Evolutionary conservation across 257 asterid genomes (phyloP).

Genomic region (Solanum paucissectum): DNA sequence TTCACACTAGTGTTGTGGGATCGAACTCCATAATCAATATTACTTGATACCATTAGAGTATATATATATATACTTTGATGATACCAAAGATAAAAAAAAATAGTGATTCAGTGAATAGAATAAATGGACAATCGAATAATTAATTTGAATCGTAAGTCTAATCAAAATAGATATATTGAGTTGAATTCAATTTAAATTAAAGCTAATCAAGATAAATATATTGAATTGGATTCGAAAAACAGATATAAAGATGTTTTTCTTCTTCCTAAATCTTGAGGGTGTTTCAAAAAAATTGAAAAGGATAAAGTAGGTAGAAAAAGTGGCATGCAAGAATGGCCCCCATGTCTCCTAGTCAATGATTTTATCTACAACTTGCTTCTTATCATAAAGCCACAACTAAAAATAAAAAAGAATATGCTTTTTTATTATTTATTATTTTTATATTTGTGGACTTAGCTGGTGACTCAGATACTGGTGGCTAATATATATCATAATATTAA

Average conservation of each 20-base stretch:
- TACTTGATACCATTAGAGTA: not conserved
- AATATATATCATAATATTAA: not conserved
- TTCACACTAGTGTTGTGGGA: not conserved
- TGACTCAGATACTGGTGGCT: constrained; percentile 46
- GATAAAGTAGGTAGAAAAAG: not conserved
- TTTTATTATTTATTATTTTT: not conserved
- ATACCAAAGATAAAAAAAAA: too few relatives aligned
- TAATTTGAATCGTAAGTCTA: too few relatives aligned
- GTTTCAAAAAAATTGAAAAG: not conserved
- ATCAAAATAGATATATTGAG: too few relatives aligned
- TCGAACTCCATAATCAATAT: not conserved
- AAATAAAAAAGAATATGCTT: not conserved
- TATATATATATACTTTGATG: too few relatives aligned
- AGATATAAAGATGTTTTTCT: not conserved
- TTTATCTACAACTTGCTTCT: not conserved
- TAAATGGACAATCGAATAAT: too few relatives aligned
- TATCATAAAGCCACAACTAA: not conserved
- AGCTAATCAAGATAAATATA: too few relatives aligned
- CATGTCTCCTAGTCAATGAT: not conserved
- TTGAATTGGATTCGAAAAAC: not conserved
- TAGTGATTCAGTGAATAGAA: too few relatives aligned
- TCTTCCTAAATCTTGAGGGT: not conserved
- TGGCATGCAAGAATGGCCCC: not conserved
- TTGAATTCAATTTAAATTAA: not conserved
- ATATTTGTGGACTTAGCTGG: constrained; percentile 2